phyloP scores from a whole-genome alignment of 305 asterid species.

The Solanum hybrid region DNA sequence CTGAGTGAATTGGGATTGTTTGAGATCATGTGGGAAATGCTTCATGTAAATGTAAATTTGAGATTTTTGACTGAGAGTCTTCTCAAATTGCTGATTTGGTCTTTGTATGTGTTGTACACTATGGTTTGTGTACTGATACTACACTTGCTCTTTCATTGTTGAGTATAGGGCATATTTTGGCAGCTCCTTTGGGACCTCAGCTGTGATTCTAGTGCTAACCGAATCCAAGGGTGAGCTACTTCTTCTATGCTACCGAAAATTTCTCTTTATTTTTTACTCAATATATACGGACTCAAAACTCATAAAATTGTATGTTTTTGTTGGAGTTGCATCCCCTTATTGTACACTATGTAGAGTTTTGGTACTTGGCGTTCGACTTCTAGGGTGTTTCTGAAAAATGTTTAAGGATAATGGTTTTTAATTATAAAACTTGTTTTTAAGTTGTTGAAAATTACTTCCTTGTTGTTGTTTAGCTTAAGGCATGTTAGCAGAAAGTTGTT shows the following conservation, averaged over 20 bases:
- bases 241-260: too few relatives aligned
- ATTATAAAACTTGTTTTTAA: too few relatives aligned
- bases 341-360: too few relatives aligned
- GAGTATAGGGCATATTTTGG: background rate
- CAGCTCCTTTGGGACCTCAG: background rate
- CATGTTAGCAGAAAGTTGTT: background rate
- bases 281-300: too few relatives aligned
- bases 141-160: background rate
- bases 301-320: too few relatives aligned
- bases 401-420: background rate
- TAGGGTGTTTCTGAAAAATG: background rate
- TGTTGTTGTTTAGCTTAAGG: background rate
- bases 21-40: background rate
- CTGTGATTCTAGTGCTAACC: background rate
- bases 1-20: background rate
- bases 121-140: background rate
- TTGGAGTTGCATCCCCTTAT: too few relatives aligned
- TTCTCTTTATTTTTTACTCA: too few relatives aligned
- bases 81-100: background rate
- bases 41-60: background rate
- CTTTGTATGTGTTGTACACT: background rate
- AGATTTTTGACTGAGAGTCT: background rate
- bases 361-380: background rate
- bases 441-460: background rate
- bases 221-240: background rate